A percentile compares a stretch with the other conserved stretches of the same genome.
These are phyloP conservation scores for Chaetomium sp. DNA, from an alignment of 2,329 filamentous ascomycete genomes.

Conservation along the genomic window DNA sequence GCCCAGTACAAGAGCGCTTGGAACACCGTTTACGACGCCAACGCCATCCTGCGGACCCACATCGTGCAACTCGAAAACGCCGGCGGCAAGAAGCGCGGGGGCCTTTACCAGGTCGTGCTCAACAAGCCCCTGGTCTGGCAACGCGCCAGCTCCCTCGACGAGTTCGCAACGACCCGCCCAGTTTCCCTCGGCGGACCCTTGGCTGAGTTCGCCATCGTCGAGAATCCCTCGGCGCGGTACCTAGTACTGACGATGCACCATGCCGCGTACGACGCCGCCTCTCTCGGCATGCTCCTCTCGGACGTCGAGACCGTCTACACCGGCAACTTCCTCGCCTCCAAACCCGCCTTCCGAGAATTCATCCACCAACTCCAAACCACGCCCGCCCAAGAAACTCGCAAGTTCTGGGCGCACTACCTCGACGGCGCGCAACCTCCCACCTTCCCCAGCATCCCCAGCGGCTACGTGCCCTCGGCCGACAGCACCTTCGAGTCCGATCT, in stretches of 20 bases:
- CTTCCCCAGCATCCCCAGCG: slow-evolving; percentile 15
- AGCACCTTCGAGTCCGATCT: slow-evolving; percentile 8
- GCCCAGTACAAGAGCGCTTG: slow-evolving; percentile 48
- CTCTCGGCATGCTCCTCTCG: slow-evolving; percentile 55
- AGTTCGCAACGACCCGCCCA: slow-evolving; percentile 47
- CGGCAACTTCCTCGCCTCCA: slow-evolving; percentile 40
- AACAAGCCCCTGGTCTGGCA: slow-evolving; percentile 43
- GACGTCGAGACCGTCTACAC: slow-evolving; percentile 56
- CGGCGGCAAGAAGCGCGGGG: slow-evolving; percentile 36
- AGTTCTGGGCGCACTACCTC: slow-evolving; percentile 44
- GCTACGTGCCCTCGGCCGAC: slow-evolving; percentile 16
- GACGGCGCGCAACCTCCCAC: not conserved
- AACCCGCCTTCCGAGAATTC: slow-evolving; percentile 54
- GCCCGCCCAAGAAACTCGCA: slow-evolving; percentile 43
- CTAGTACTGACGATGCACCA: slow-evolving; percentile 56
- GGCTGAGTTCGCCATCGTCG: slow-evolving; percentile 30
- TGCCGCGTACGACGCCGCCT: slow-evolving; percentile 60
- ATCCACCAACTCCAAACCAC: slow-evolving; percentile 49
- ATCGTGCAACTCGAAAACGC: slow-evolving; percentile 47
- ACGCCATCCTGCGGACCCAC: slow-evolving; percentile 48
- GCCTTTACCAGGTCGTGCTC: slow-evolving; percentile 50
- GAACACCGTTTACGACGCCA: slow-evolving; percentile 48
- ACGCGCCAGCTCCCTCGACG: slow-evolving; percentile 41
- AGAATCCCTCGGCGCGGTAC: slow-evolving; percentile 39
- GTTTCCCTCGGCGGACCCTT: slow-evolving; percentile 39